Base-by-base conservation (phyloP, 139 green algal species). In the Chlorella sp. region DNA sequence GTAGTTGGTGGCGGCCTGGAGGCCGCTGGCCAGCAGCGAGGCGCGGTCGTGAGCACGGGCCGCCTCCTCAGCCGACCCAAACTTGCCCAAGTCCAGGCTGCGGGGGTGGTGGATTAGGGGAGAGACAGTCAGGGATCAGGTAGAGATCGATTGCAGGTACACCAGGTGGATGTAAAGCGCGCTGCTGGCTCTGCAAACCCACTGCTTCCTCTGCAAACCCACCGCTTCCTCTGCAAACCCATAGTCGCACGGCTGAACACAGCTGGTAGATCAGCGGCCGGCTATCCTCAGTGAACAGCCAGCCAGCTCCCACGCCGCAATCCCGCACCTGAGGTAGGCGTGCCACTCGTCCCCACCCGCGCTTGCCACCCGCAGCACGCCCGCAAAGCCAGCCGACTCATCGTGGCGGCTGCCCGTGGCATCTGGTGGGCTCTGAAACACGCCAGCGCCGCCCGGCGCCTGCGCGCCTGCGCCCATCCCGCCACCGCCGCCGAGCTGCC, bases 41-140 rank as follows among this genome's bases (percentile, higher is more conserved):
- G 86, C 85, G 17, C 44, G 40, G 80, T 91, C 87, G 43, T 91
- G 87, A 2, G 85, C 85, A 0, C 60, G 34, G 0, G 73, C 87
- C 32, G 87, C 87, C 83, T 88, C 87, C 38, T 86, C 87, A 0
- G 46, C 51, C 0, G 69, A 76, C 2, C 40, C 34, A 28, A 86
- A 91, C 0, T 28, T 74, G 0, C 87, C 87, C 36, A 91, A 58
- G 85, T 89, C 56, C 24, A 89, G 5, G 36, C 64, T 85, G 73
- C 77, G 62, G 40, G 1, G 41, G 34, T 2, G 19, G 68, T 26
- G 51, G 51, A 2, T 16, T 3, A 60, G 51, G n/a, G n/a, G n/a
- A n/a, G n/a, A n/a, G n/a, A n/a, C n/a, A n/a, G n/a, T n/a, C n/a
- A n/a, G n/a, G n/a, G n/a, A n/a, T n/a, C n/a, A n/a, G n/a, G n/a